Percentiles rank a stretch among this genome's conserved stretches.
phyloP scores from a whole-genome alignment of 1,139 yeast species.

The Pichia sp. region DNA sequence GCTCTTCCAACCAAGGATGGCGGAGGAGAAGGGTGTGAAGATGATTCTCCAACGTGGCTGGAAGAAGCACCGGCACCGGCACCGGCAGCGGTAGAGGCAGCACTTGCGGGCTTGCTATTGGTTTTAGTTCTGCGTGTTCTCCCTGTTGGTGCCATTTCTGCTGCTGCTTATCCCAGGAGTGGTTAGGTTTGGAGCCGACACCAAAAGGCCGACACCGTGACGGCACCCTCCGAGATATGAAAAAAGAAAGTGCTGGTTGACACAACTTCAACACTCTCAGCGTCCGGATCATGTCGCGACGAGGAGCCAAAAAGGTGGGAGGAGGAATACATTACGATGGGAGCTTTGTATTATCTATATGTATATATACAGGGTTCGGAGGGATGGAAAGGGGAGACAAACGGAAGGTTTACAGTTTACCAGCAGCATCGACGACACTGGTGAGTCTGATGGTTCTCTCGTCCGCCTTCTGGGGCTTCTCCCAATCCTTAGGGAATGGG shows the following conservation, averaged over 20 bases:
- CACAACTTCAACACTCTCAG: background rate
- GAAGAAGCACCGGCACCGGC: background rate
- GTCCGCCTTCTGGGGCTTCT: conserved; percentile 68
- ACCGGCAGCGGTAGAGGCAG: background rate
- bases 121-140: conserved; percentile 6
- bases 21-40: conserved; percentile 1
- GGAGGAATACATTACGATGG: background rate
- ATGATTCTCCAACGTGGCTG: background rate
- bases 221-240: background rate
- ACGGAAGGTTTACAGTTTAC: background rate
- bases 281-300: background rate
- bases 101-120: background rate
- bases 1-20: background rate
- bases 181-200: too few species aligned
- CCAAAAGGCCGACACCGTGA: too few species aligned
- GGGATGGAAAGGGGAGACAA: background rate
- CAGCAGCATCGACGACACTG: conserved; percentile 6
- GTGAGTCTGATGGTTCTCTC: conserved; percentile 28
- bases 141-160: conserved; percentile 6
- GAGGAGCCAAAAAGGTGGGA: background rate
- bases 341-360: background rate
- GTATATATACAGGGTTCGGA: background rate
- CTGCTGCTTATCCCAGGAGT: background rate
- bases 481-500: conserved; percentile 80
- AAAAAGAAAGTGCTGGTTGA: background rate